phyloP scores from a whole-genome alignment of 768 basidiomycete genomes.

The Pulveroboletus sp. region DNA sequence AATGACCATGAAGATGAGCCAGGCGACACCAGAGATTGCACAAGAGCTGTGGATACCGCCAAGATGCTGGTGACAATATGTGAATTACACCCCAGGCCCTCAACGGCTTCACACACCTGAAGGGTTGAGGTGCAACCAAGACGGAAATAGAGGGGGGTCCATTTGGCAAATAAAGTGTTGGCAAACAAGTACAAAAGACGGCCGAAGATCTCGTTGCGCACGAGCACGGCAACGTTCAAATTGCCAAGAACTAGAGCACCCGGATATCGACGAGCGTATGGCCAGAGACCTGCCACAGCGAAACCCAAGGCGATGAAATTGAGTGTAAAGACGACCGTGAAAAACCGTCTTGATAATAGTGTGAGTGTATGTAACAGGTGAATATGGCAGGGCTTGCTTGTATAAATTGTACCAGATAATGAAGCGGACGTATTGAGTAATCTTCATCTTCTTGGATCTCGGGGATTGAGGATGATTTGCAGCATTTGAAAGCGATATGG shows the following conservation, averaged over 20 bases:
- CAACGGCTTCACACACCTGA: slow-evolving; percentile 39
- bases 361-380: background rate
- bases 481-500: slow-evolving; percentile 30
- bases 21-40: slow-evolving; percentile 62
- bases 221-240: slow-evolving; percentile 63
- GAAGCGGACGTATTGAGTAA: slow-evolving; percentile 55
- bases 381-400: slow-evolving; percentile 39
- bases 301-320: slow-evolving; percentile 59
- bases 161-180: slow-evolving; percentile 79
- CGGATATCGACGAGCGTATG: slow-evolving; percentile 58
- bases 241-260: slow-evolving; percentile 75
- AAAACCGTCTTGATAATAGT: slow-evolving; percentile 56
- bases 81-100: slow-evolving; percentile 1
- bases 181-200: slow-evolving; percentile 64
- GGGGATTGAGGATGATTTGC: slow-evolving; percentile 35
- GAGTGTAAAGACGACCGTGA: slow-evolving; percentile 52
- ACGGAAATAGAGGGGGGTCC: slow-evolving; percentile 69
- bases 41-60: slow-evolving; percentile 80
- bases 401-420: slow-evolving; percentile 79
- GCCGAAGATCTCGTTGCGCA: slow-evolving; percentile 80
- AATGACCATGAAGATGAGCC: slow-evolving; percentile 62
- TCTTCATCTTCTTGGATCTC: slow-evolving; percentile 48
- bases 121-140: slow-evolving; percentile 69
- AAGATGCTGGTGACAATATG: slow-evolving; percentile 46
- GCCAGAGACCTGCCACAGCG: slow-evolving; percentile 60